Base-by-base conservation (phyloP, 805 yeast species). In the Candida wancherniae region DNA sequence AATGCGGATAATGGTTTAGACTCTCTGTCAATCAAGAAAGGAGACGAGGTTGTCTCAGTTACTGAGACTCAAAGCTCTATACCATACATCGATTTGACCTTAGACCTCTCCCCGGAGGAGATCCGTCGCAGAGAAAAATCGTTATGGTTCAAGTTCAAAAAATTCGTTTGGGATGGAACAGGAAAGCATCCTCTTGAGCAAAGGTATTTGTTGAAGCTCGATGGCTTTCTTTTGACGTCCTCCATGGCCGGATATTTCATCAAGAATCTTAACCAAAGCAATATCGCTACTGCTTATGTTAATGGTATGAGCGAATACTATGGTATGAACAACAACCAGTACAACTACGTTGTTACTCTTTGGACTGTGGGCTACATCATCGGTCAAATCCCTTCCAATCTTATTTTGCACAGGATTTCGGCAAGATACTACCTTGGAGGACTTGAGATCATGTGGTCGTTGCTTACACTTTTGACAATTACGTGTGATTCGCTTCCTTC, bases 351-450 rank as follows among this genome's bases (percentile, higher is more conserved):
- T 20, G 33, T 36, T 15, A 33, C 45, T 4, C 29, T 42, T 11
- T 40, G 45, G 42, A 42, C 45, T 7, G 32, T 40, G 6, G 47
- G 47, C 1, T 42, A 42, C 25, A 31, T 44, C 14, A 15, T 44
- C 7, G 45, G 47, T 4, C 47, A 37, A 23, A 31, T 35, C 6
- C 50, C 50, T 2, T 34, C 44, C 24, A 46, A 43, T 15, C 31
- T 42, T 15, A 44, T 71, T 8, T 45, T 70, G 30, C 68, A 63
- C 41, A 50, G 58, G 26, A 45, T 66, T 6, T 48, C 67, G 6
- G 69, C 73, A n/a, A 46, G 73, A 22, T 64, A 52, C 36, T 69
- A 64, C 36, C 46, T 71, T 24, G 73, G 70, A 3, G 55, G 60
- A 2, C 39, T 69, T 29, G 74, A 71, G 40, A 26, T 70, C 10